Percentiles rank a stretch among this genome's conserved stretches.
Conservation (phyloP, 1,139 yeast species). For the Kluyveromyces sp. region DNA sequence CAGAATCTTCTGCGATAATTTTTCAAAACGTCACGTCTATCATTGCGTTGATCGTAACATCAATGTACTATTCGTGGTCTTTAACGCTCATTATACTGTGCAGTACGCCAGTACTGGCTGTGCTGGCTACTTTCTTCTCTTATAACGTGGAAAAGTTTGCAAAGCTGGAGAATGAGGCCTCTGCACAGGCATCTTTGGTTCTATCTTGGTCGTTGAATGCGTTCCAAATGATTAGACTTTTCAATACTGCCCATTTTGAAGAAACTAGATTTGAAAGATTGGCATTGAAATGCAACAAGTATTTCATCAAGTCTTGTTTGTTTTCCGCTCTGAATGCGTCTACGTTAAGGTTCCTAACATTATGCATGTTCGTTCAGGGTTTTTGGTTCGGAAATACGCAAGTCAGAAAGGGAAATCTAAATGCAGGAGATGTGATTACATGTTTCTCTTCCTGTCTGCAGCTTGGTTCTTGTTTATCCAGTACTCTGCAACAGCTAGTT, state of each 20-base stretch:
- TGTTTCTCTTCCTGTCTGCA: conserved; percentile 76
- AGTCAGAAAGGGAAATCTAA: conserved; percentile 43
- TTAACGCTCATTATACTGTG: conserved; percentile 69
- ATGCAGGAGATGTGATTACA: conserved; percentile 62
- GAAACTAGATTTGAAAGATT: conserved; percentile 34
- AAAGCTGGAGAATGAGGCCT: conserved; percentile 46
- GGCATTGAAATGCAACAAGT: conserved; percentile 39
- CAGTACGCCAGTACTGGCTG: conserved; percentile 57
- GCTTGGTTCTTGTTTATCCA: conserved; percentile 52
- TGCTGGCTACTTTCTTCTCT: conserved; percentile 46
- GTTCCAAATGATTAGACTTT: conserved; percentile 52
- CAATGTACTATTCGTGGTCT: conserved; percentile 77
- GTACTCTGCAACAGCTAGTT: conserved; percentile 46
- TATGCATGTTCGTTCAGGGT: conserved; percentile 81
- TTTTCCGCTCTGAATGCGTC: conserved; percentile 54
- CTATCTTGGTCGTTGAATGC: conserved; percentile 65
- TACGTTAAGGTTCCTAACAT: conserved; percentile 45
- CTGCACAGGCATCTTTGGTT: conserved; percentile 51
- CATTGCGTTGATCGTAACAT: conserved; percentile 51
- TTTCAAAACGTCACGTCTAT: conserved; percentile 46
- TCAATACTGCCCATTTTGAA: conserved; percentile 53
- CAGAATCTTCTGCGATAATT: conserved; percentile 58
- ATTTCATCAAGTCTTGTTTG: conserved; percentile 42
- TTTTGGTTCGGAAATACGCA: conserved; percentile 80
- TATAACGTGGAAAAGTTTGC: conserved; percentile 43